Conservation (phyloP, 805 yeast genomes). For the Nakazawaea wyomingensis region DNA sequence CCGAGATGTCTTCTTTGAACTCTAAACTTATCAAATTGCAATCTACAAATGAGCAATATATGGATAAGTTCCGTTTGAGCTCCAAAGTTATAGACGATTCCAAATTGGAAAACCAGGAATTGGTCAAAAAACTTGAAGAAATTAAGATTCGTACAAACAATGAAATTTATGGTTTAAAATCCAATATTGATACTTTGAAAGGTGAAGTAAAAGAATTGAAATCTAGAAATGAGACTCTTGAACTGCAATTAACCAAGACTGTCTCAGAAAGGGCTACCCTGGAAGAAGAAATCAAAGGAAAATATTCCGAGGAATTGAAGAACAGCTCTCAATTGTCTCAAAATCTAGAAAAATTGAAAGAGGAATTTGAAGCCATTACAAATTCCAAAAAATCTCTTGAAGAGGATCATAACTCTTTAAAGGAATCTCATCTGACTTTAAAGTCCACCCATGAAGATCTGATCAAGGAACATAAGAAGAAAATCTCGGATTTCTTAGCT, state of each 20-base stretch:
- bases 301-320: not conserved
- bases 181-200: not conserved
- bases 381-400: not conserved
- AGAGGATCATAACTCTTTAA: not conserved
- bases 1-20: slow-evolving; percentile 17
- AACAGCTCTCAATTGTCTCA: not conserved
- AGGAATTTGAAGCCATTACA: not conserved
- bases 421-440: not conserved
- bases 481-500: slow-evolving; percentile 1
- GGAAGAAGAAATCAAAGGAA: not conserved
- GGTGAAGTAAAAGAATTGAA: not conserved
- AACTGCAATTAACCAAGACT: not conserved
- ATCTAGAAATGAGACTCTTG: not conserved
- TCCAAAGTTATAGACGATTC: slow-evolving; percentile 5
- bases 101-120: slow-evolving; percentile 4
- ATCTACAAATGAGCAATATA: slow-evolving; percentile 29
- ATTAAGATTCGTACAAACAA: slow-evolving; percentile 7
- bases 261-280: not conserved
- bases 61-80: slow-evolving; percentile 33
- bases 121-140: slow-evolving; percentile 11
- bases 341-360: not conserved
- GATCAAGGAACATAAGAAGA: slow-evolving; percentile 10
- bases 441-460: not conserved
- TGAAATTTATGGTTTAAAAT: slow-evolving; percentile 5
- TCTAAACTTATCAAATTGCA: slow-evolving; percentile 26